Evolutionary conservation across 257 asterid genomes (phyloP), one percentile per base, ranked within the genome.

Genomic region (Fraxinus cuspidata): DNA sequence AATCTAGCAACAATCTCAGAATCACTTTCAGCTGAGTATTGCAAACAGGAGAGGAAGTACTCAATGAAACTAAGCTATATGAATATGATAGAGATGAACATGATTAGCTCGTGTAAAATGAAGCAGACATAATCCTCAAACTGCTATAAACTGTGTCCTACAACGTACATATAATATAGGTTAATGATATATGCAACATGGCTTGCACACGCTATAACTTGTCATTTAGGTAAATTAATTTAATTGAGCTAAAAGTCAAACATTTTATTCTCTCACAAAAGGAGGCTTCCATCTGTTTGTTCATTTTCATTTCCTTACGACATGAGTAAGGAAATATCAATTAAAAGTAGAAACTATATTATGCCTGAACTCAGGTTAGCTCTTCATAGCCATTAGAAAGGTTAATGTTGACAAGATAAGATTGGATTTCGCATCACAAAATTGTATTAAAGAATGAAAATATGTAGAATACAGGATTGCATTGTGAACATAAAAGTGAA

Each of bases 1-100:
- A 94, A 81, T 82, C 97, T 81, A 47, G 90, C 94, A 78, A 88
- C 79, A 71, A 92, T 92, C 86, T 91, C 97, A 2, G 82, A 73
- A 76, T 86, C 87, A 77, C 77, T 92, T 85, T 94, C 98, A 77
- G 97, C 97, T 94, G 85, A 74, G 79, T 40, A 66, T 10, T 29
- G 78, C 73, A 71, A 65, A 75, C 77, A 63, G 32, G 16, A 66
- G 71, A 21, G 1, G 13, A 9, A 38, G 7, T 8, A 47, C 31
- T 47, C 73, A 53, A n/a, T 32, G 73, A 58, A 68, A 72, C 71
- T 58, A 34, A 76, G 35, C 60, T 12, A 42, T 67, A 29, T 25
- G 16, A 40, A 42, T 67, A 29, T 25, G 4, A 40, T 40, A 1
- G 16, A 42, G 16, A 42, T 42, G 12, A 42, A 42, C 49, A 42